Base-by-base conservation (phyloP, 768 basidiomycete genomes). In the Tephrocybe sp. region DNA sequence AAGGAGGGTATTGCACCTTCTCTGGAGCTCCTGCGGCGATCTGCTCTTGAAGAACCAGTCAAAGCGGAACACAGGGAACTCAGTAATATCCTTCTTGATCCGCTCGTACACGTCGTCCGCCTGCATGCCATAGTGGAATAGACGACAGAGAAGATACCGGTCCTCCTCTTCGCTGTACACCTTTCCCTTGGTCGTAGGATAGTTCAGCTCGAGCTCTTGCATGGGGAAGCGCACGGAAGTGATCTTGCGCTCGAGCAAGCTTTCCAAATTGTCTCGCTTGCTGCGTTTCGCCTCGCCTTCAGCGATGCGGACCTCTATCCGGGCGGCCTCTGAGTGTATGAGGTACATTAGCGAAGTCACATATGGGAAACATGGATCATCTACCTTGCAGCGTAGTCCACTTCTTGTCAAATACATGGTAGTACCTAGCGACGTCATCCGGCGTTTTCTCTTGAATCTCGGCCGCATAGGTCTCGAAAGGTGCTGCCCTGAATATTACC, bases 1-100 rank as follows among this genome's bases (percentile, higher is more conserved):
- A 23, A 97, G 62, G 32, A 98, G 65, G 2, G 96, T 97, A 59
- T 87, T 87, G 61, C 93, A 97, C 48, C 96, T 73, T 57, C 96
- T 74, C 62, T 87, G 84, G 50, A 98, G 71, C 70, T 98, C 96
- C 61, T 91, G 86, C 2, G 92, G 85, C 10, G 89, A 91, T 48
- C 96, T 74, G 57, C 91, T 93, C 76, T 96, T 95, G 78, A 94
- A 88, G 74, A 97, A 98, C 96, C 94, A 98, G 63, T 98, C 94
- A 61, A 98, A 98, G 18, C 95, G 78, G 74, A 98, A 99, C 12
- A 95, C 89, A 1, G 96, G 95, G 70, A 94, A 98, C 70, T 98
- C 95, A 14, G 85, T 87, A 57, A 98, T 93, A 68, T 98, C 96
- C 68, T 87, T 84, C 80, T 96, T 97, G 71, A 98, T 97, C 47